Evolutionary conservation across 805 yeast species (phyloP).

Genomic region (Yarrowia sp.): DNA sequence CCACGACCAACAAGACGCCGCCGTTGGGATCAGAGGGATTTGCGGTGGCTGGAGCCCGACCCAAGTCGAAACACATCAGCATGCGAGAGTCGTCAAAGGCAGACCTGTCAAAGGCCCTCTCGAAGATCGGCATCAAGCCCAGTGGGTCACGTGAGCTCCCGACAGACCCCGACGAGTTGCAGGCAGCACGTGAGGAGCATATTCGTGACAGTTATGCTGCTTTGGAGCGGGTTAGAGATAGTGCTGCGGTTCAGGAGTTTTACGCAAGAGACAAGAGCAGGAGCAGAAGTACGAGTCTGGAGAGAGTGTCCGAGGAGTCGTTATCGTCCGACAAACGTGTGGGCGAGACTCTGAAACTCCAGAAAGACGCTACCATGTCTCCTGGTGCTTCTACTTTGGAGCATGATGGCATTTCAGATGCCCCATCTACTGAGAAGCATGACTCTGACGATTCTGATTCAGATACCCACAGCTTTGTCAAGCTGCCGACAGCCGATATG

Average conservation of each 20-base stretch:
- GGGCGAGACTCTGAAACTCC: background rate
- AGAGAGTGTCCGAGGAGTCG: background rate
- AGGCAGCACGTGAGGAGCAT: slow-evolving; percentile 12
- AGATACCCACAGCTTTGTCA: slow-evolving; percentile 12
- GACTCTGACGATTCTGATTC: background rate
- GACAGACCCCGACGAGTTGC: background rate
- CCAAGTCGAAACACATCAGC: slow-evolving; percentile 10
- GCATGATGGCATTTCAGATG: slow-evolving; percentile 9
- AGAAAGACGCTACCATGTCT: background rate
- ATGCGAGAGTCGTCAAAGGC: slow-evolving; percentile 18
- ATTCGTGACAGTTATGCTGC: slow-evolving; percentile 23
- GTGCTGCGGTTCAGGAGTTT: slow-evolving; percentile 2
- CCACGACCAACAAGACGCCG: background rate
- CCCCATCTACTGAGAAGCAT: background rate
- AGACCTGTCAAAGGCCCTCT: slow-evolving; percentile 8
- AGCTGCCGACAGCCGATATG: slow-evolving; percentile 9
- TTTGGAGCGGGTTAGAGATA: slow-evolving; percentile 3
- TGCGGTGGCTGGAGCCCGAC: background rate
- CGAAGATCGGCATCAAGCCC: slow-evolving; percentile 25
- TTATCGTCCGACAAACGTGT: background rate
- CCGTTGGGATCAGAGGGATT: slow-evolving; percentile 8
- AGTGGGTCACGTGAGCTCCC: background rate
- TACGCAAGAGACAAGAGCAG: background rate
- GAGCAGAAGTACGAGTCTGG: background rate
- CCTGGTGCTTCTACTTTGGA: background rate